phyloP scores from a whole-genome alignment of 192 early-diverging fungal species.

The Coemansia erecta region DNA sequence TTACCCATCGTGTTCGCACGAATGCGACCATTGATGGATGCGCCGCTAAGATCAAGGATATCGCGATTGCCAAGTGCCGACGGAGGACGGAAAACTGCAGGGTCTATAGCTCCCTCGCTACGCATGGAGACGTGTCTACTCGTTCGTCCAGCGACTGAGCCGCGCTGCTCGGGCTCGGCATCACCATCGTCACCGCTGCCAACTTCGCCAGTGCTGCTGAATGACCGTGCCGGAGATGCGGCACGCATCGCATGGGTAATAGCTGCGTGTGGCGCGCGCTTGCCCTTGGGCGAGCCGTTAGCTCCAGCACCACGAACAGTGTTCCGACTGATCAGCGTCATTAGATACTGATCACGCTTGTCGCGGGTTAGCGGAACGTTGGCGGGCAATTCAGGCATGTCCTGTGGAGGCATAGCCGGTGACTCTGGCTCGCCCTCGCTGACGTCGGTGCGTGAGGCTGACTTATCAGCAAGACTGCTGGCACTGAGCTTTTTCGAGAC shows the following conservation, averaged over 20 bases:
- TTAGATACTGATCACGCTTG: slow-evolving; percentile 52
- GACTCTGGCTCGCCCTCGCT: slow-evolving; percentile 22
- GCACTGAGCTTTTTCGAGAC: slow-evolving; percentile 6
- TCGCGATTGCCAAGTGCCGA: slow-evolving; percentile 31
- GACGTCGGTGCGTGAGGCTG: neutral
- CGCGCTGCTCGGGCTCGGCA: slow-evolving; percentile 9
- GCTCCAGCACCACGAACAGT: slow-evolving; percentile 24
- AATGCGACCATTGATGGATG: slow-evolving; percentile 43
- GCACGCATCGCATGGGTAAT: slow-evolving; percentile 34
- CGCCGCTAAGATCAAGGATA: slow-evolving; percentile 22
- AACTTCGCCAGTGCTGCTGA: neutral
- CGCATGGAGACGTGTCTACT: slow-evolving; percentile 38
- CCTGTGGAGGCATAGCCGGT: neutral
- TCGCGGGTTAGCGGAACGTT: slow-evolving; percentile 46
- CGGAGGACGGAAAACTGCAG: slow-evolving; percentile 12
- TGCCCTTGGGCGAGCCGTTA: slow-evolving; percentile 21
- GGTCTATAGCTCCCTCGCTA: slow-evolving; percentile 38
- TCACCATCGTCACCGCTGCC: slow-evolving; percentile 29
- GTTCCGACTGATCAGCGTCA: slow-evolving; percentile 50
- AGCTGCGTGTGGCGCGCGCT: slow-evolving; percentile 21
- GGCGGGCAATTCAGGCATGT: slow-evolving; percentile 12
- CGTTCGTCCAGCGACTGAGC: slow-evolving; percentile 3
- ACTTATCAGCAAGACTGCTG: slow-evolving; percentile 11
- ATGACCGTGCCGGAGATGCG: slow-evolving; percentile 22
- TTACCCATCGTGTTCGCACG: slow-evolving; percentile 28